Percentiles rank a stretch among this genome's conserved stretches.
Conservation (phyloP, 2,329 filamentous ascomycete genomes). For the Colletotrichum sp. region DNA sequence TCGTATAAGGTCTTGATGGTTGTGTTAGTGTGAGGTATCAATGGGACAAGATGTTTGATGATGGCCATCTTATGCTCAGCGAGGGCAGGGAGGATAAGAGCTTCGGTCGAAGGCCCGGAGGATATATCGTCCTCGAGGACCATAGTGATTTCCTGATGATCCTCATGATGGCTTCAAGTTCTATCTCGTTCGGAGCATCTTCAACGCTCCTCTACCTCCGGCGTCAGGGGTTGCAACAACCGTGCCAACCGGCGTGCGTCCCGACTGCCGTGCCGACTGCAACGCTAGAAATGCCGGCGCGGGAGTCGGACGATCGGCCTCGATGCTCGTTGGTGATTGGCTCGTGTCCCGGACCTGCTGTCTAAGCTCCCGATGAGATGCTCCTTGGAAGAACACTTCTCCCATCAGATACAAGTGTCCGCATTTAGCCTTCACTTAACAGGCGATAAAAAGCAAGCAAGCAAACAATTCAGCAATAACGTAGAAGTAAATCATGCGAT, state of each 20-base stretch:
- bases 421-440: no score
- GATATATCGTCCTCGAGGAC: no score
- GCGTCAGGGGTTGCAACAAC: background rate
- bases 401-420: no score
- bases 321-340: fast-evolving
- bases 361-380: background rate
- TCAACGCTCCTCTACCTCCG: background rate
- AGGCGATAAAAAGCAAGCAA: no score
- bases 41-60: fast-evolving
- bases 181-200: background rate
- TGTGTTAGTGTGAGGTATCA: no score
- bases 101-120: no score
- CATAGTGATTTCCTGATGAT: no score
- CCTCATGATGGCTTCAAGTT: fast-evolving
- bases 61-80: no score
- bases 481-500: no score
- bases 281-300: background rate
- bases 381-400: background rate
- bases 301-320: background rate
- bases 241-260: background rate
- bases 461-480: no score
- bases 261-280: background rate
- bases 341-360: background rate
- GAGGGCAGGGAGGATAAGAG: no score
- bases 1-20: no score